Base-by-base conservation (phyloP, 1,139 yeast genomes). In the Geotrichum phurueaensis region DNA sequence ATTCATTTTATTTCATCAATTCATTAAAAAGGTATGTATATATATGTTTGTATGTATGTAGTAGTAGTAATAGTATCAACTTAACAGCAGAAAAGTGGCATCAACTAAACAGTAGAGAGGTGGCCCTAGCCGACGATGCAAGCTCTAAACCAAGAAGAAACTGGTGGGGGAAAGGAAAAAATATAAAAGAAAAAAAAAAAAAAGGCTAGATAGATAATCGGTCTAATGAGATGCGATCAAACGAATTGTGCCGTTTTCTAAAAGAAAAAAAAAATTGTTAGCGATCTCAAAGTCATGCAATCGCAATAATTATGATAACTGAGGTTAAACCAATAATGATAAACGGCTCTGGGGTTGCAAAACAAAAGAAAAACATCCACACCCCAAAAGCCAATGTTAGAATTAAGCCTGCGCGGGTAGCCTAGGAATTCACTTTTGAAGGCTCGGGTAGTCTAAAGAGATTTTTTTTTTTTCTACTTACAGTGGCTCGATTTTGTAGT, bases 221-320 rank as follows among this genome's bases (percentile, higher is more conserved):
- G 60, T 70, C 73, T 25, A 70, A 59, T 10, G 72, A 69, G 15
- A 69, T 65, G 29, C 71, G 65, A 59, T 71, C 73, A 57, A 69
- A 65, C 2, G 72, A 69, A 13, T 61, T 65, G 49, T 67, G 67
- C 22, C 73, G 63, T n/a, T 54, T 57, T 36, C 57, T 58, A 33
- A 18, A 12, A 20, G 15, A 53, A 52, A 23, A 25, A 20, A 43
- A 52, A 3, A 13, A 39, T n/a, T 27, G 36, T 33, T 12, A 39
- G 33, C 25, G 36, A 20, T 22, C 25, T 25, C 23, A 18, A 36
- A 10, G n/a, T n/a, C 31, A 27, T 27, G 9, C 9, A 27, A 27
- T 7, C 5, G 9, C 9, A 27, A 27, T 27, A 27, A 27, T 27
- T 5, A 27, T 27, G 9, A 20, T 22, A 33, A 33, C 23, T 10